These are phyloP conservation scores for Wickerhamomyces bovis DNA, from an alignment of 805 yeast genomes.

Conservation along the genomic window DNA sequence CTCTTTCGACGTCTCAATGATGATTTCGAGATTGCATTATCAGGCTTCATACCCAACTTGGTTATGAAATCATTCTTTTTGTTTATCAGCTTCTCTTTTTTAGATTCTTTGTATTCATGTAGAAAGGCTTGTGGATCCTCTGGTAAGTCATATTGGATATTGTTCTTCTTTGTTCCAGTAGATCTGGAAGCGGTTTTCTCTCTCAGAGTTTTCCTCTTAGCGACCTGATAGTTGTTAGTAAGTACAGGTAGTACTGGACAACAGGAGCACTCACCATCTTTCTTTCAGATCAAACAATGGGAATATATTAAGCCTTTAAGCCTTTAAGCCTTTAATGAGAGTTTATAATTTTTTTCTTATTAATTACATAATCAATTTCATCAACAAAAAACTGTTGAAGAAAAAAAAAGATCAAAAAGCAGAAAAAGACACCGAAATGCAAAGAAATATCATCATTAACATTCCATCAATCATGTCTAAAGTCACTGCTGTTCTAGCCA, in stretches of 20 bases:
- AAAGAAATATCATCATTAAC: neutral
- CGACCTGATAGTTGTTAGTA: conserved; percentile 26
- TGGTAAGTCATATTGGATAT: conserved; percentile 18
- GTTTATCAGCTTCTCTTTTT: conserved; percentile 43
- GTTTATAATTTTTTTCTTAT: neutral
- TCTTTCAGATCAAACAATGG: too few species aligned
- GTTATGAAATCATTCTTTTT: conserved; percentile 35
- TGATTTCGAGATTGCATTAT: conserved; percentile 53
- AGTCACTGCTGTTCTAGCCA: conserved; percentile 26
- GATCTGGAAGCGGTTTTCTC: conserved; percentile 17
- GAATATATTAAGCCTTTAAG: too few species aligned
- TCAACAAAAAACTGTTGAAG: neutral
- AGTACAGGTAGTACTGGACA: neutral
- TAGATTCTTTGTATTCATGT: conserved; percentile 45
- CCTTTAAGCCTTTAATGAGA: too few species aligned
- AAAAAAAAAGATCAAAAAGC: neutral
- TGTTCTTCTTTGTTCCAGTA: neutral
- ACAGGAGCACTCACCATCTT: neutral
- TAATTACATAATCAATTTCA: neutral
- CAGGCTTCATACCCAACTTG: conserved; percentile 30
- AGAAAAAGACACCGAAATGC: neutral
- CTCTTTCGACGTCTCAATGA: conserved; percentile 60
- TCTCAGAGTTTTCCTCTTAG: conserved; percentile 41
- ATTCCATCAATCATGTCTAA: conserved; percentile 24
- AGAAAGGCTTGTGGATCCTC: conserved; percentile 41